These are phyloP conservation scores for Didymella pomorum DNA, from an alignment of 2,329 filamentous ascomycete genomes.

Conservation along the genomic window DNA sequence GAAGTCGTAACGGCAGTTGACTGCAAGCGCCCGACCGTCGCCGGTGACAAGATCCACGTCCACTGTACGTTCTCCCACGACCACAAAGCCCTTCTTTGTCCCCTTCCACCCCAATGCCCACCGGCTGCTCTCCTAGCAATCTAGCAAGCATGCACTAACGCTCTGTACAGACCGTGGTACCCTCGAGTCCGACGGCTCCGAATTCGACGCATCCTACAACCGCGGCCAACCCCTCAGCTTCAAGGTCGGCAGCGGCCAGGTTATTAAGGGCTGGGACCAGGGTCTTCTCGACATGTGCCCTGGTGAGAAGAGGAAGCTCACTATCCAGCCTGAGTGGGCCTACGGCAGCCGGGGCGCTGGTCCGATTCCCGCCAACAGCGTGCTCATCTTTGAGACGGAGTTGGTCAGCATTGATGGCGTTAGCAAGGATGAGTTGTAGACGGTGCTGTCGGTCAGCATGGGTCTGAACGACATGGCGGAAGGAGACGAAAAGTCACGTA, in stretches of 20 bases:
- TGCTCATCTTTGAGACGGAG: slow-evolving; percentile 91
- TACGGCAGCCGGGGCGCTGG: slow-evolving; percentile 83
- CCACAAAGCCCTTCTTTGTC: background rate
- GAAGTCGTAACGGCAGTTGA: slow-evolving; percentile 76
- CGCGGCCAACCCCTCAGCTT: slow-evolving; percentile 80
- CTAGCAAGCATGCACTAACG: slow-evolving; percentile 56
- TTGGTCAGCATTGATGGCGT: slow-evolving; percentile 84
- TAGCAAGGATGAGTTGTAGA: slow-evolving; percentile 52
- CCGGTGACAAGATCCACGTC: slow-evolving; percentile 80
- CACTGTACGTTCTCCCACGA: slow-evolving; percentile 57
- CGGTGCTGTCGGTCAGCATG: no score
- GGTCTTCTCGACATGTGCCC: slow-evolving; percentile 95
- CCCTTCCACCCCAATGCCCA: background rate
- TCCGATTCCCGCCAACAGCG: slow-evolving; percentile 85
- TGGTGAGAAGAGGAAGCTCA: slow-evolving; percentile 90
- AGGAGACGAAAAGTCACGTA: background rate
- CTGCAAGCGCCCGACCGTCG: slow-evolving; percentile 75
- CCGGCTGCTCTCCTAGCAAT: background rate
- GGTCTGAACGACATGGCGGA: background rate
- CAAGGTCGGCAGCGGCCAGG: slow-evolving; percentile 79
- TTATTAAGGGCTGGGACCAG: slow-evolving; percentile 97
- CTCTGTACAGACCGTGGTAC: slow-evolving; percentile 72
- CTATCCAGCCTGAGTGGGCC: slow-evolving; percentile 84
- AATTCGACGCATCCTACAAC: slow-evolving; percentile 70
- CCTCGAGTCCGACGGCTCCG: slow-evolving; percentile 71